Percentiles rank a stretch among this genome's conserved stretches.
Evolutionary conservation across 2,329 filamentous ascomycete genomes (phyloP).

Genomic region (Trichophyton equinum): DNA sequence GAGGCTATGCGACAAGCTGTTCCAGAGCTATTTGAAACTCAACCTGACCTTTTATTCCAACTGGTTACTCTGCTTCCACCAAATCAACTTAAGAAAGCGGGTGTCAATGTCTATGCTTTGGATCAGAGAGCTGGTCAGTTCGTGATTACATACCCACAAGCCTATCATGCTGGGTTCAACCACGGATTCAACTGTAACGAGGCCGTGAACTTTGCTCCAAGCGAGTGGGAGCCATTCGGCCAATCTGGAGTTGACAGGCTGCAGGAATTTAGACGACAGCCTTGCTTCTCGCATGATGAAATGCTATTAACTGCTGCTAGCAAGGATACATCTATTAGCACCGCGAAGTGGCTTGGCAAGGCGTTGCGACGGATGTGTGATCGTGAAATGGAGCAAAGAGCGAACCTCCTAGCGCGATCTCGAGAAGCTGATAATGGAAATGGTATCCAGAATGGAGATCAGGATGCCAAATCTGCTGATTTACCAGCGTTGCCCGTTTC

Average conservation of each 20-base stretch:
- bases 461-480: constrained; percentile 25
- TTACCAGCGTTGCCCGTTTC: constrained; percentile 49
- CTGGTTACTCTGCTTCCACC: constrained; percentile 91
- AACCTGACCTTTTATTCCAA: constrained; percentile 91
- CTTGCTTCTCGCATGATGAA: constrained; percentile 96
- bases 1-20: constrained; percentile 89
- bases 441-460: constrained; percentile 41
- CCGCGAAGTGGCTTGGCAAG: constrained; percentile 86
- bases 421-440: constrained; percentile 37
- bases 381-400: constrained; percentile 57
- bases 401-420: constrained; percentile 56
- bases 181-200: constrained; percentile 99
- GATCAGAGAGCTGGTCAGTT: constrained; percentile 94
- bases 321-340: constrained; percentile 68
- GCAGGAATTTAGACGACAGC: constrained; percentile 76
- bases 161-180: constrained; percentile 96
- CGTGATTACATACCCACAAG: constrained; percentile 91
- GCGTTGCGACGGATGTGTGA: constrained; percentile 67
- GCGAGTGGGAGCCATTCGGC: constrained; percentile 89
- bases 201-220: constrained; percentile 92
- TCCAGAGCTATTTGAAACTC: constrained; percentile 90
- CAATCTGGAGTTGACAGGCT: constrained; percentile 74
- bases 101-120: constrained; percentile 84
- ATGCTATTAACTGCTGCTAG: constrained; percentile 81
- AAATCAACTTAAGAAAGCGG: constrained; percentile 82